Evolutionary conservation across 768 basidiomycete genomes (phyloP).

Genomic region (Kwoniella botswanensis): DNA sequence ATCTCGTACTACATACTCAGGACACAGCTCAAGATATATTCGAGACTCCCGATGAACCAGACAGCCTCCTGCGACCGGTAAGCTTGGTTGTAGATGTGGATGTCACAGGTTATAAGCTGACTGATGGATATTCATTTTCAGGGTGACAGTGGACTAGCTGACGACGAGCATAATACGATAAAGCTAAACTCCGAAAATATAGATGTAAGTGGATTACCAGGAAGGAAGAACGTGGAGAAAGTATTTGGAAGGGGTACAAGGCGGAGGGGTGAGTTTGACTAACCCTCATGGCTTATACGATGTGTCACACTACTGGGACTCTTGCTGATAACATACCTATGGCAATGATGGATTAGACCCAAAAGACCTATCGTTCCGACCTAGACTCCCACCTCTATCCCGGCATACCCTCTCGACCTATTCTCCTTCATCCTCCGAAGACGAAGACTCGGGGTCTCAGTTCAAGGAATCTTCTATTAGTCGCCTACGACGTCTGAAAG

Average conservation of each 20-base stretch:
- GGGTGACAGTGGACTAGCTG: conserved; percentile 35
- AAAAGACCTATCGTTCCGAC: conserved; percentile 36
- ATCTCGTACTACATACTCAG: conserved; percentile 21
- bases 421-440: conserved; percentile 29
- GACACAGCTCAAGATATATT: conserved; percentile 58
- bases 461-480: conserved; percentile 57
- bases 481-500: conserved; percentile 65
- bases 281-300: not conserved
- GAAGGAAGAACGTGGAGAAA: conserved; percentile 39
- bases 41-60: conserved; percentile 56
- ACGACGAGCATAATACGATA: conserved; percentile 20
- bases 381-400: conserved; percentile 41
- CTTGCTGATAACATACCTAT: not conserved
- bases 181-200: conserved; percentile 35
- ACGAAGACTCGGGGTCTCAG: conserved; percentile 12
- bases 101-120: not conserved
- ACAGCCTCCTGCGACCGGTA: conserved; percentile 36
- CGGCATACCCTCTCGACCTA: conserved; percentile 13
- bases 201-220: conserved; percentile 39
- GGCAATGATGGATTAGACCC: conserved; percentile 18
- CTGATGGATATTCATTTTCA: conserved; percentile 1
- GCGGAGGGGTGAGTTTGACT: conserved; percentile 10
- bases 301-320: not conserved
- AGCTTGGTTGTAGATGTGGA: not conserved
- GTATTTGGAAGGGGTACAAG: conserved; percentile 46